phyloP scores from a whole-genome alignment of 2,329 filamentous ascomycete species.

The Pyrenophora teres region DNA sequence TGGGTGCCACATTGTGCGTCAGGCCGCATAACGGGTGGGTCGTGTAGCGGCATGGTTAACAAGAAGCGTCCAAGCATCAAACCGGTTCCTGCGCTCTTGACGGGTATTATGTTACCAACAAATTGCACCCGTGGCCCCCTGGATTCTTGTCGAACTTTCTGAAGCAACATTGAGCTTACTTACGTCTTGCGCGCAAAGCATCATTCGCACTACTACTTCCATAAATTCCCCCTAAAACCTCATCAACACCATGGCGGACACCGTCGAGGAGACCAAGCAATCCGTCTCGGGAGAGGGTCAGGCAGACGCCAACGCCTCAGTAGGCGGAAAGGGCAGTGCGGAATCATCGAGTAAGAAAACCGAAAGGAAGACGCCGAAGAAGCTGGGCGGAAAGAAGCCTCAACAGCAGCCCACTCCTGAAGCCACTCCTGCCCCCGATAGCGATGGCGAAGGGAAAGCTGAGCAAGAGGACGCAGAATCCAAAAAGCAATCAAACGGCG shows the following conservation, averaged over 20 bases:
- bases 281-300: constrained; percentile 46
- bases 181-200: constrained; percentile 13
- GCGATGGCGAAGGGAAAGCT: constrained; percentile 51
- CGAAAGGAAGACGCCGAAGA: constrained; percentile 56
- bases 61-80: constrained; percentile 39
- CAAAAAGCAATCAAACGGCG: constrained; percentile 40
- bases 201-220: constrained; percentile 11
- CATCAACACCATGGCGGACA: constrained; percentile 43
- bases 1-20: constrained; percentile 45
- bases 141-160: constrained; percentile 18
- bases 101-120: constrained; percentile 40
- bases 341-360: constrained; percentile 52
- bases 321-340: constrained; percentile 44
- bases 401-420: constrained; percentile 54
- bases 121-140: constrained; percentile 31
- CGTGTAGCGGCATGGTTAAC: constrained; percentile 38
- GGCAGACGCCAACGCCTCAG: constrained; percentile 43
- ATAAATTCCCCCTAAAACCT: constrained; percentile 9
- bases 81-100: constrained; percentile 42
- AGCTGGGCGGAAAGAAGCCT: constrained; percentile 54
- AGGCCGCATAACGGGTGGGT: constrained; percentile 45
- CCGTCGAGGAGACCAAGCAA: constrained; percentile 45
- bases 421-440: constrained; percentile 53
- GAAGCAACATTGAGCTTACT: constrained; percentile 22
- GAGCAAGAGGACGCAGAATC: constrained; percentile 49